Evolutionary conservation across 148 eudicot genomes (phyloP).

Genomic region (Silene uniflora): DNA sequence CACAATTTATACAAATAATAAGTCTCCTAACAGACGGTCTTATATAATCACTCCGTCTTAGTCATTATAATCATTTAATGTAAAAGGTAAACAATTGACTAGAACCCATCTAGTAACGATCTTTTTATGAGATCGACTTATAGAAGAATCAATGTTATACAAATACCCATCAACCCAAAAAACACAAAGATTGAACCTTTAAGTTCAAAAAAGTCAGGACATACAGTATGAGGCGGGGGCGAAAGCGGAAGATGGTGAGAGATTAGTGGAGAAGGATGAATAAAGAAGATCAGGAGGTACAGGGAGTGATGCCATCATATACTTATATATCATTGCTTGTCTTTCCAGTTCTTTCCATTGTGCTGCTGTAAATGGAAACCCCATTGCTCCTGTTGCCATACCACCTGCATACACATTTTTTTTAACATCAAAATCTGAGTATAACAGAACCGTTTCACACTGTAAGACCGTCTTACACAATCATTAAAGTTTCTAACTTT

Average conservation of each 20-base stretch:
- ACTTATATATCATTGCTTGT: constrained; percentile 81
- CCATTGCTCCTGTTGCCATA: constrained; percentile 41
- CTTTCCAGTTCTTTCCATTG: constrained; percentile 80
- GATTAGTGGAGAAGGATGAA: constrained; percentile 24
- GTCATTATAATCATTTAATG: no score
- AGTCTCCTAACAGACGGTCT: neutral
- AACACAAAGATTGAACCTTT: neutral
- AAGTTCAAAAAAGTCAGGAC: constrained; percentile 2
- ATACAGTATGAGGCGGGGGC: constrained; percentile 30
- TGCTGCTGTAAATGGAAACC: constrained; percentile 62
- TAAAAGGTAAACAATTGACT: no score
- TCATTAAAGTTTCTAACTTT: neutral
- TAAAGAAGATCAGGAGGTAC: constrained; percentile 67
- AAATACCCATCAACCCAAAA: constrained; percentile 1
- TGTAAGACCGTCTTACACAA: no score
- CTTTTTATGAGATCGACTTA: neutral
- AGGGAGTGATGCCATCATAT: constrained; percentile 66
- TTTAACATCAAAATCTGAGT: neutral
- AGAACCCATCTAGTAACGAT: neutral
- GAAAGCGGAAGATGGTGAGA: constrained; percentile 18
- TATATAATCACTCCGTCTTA: no score
- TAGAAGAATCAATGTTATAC: no score
- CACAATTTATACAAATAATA: neutral
- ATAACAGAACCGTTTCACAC: no score
- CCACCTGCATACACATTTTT: constrained; percentile 25